phyloP scores from a whole-genome alignment of 1,139 yeast species.

The Entelexis sorbosivorans region DNA sequence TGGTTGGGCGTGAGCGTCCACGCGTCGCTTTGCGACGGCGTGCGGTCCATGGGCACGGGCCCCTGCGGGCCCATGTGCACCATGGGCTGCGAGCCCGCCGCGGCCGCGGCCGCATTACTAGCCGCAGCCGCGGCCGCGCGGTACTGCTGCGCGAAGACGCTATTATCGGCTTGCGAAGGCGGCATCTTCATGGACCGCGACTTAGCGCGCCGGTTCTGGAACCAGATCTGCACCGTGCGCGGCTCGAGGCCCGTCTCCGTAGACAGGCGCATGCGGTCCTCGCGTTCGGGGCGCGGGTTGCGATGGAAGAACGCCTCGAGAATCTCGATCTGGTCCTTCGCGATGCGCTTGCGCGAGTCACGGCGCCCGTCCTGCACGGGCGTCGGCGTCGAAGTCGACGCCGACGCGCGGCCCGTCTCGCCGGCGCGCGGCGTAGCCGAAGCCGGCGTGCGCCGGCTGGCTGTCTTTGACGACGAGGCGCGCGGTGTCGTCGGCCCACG shows the following conservation, averaged over 20 bases:
- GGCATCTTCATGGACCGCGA: slow-evolving; percentile 17
- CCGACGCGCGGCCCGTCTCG: neutral
- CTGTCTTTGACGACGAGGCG: neutral
- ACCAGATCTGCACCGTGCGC: slow-evolving; percentile 25
- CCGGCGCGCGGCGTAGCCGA: neutral
- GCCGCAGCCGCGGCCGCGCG: slow-evolving; percentile 19
- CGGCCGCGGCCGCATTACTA: slow-evolving; percentile 11
- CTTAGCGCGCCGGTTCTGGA: slow-evolving; percentile 24
- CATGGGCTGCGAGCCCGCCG: slow-evolving; percentile 1
- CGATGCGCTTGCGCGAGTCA: slow-evolving; percentile 21
- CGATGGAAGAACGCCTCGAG: slow-evolving; percentile 21
- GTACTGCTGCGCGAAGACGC: slow-evolving; percentile 9
- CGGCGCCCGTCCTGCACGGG: slow-evolving; percentile 12
- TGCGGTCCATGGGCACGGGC: neutral
- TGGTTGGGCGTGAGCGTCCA: neutral
- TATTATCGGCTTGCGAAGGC: slow-evolving; percentile 14
- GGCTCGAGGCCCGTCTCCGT: slow-evolving; percentile 19
- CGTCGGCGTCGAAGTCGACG: slow-evolving; percentile 1
- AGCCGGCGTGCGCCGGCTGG: neutral
- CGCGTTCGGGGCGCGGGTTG: slow-evolving; percentile 23
- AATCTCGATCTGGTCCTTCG: slow-evolving; percentile 21
- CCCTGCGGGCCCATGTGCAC: slow-evolving; percentile 1
- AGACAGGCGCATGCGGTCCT: slow-evolving; percentile 21
- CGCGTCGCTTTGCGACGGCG: neutral
- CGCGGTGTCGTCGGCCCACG: slow-evolving; percentile 4